These are phyloP conservation scores for Scheffersomyces stambukii DNA, from an alignment of 1,139 yeast genomes.

Conservation along the genomic window DNA sequence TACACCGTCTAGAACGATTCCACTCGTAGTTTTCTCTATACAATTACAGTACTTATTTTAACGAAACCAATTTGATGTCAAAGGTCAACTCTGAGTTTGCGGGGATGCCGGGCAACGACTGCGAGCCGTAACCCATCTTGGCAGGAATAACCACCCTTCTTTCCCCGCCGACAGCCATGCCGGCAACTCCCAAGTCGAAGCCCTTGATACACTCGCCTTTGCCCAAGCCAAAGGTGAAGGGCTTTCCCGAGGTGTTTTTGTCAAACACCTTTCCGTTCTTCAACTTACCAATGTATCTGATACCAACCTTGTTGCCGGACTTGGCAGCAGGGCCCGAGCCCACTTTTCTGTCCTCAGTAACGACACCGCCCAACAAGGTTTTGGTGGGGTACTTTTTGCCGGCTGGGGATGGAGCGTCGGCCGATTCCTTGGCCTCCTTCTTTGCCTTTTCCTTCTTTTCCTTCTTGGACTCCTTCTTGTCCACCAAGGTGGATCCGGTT, in stretches of 20 bases:
- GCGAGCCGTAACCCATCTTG: conserved; percentile 93
- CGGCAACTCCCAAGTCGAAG: conserved; percentile 97
- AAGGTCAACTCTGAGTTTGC: conserved; percentile 94
- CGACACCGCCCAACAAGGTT: conserved; percentile 88
- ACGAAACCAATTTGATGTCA: conserved; percentile 88
- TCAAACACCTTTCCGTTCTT: conserved; percentile 95
- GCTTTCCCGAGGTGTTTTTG: conserved; percentile 96
- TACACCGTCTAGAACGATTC: too few relatives aligned
- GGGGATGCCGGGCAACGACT: conserved; percentile 94
- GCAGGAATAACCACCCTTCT: conserved; percentile 97
- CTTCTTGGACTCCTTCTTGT: conserved; percentile 23
- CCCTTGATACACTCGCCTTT: conserved; percentile 99
- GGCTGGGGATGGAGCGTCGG: too few relatives aligned
- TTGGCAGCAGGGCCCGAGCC: conserved; percentile 90
- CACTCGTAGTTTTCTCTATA: background rate
- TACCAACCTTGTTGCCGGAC: conserved; percentile 87
- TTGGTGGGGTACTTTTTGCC: conserved; percentile 55
- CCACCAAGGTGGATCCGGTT: conserved; percentile 47
- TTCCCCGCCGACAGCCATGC: conserved; percentile 99
- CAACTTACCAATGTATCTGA: conserved; percentile 96
- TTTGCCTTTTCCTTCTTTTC: conserved; percentile 22
- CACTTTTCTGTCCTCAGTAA: conserved; percentile 84
- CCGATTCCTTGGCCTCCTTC: conserved; percentile 19
- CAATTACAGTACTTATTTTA: conserved; percentile 50
- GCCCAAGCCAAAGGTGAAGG: conserved; percentile 86